Evolutionary conservation across 495 filamentous ascomycete genomes (phyloP), one percentile per base, ranked within the genome.

Genomic region (Podospora australis): DNA sequence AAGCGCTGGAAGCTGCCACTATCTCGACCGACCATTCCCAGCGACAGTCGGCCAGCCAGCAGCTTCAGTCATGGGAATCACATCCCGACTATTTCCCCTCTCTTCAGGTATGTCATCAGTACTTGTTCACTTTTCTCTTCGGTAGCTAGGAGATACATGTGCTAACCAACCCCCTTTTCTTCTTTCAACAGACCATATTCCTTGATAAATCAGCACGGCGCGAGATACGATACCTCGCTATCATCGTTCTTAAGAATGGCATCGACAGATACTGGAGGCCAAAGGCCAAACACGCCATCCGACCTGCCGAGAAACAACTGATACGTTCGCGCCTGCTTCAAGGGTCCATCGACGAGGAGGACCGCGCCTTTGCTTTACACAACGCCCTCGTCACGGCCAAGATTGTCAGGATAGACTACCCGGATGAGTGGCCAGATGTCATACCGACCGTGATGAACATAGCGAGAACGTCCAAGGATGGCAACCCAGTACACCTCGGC

Each of bases 161-260:
- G 20, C 20, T 55, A 43, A 44, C 44, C 25, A 0, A n/a, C 22
- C 9, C 29, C 20, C 24, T 22, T 24, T 23, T 16, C 17, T 30
- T 22, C 14, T 43, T 9, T 6, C 29, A 22, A 10, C 36, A 94
- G 84, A 78, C 83, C 46, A 76, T 84, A 6, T 96, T 88, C 60
- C 68, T 95, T 39, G 86, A 96, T 65, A 80, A 81, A 35, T 76
- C 76, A 4, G 70, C 90, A 1, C 87, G 88, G 9, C 57, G 74
- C 11, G 82, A 90, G 55, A 75, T 88, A 34, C 84, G 92, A 42
- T 87, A 92, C 62, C 78, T 95, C n/a, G 81, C 89, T 14, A 81
- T 96, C 42, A 96, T 96, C 50, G 87, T 94, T 59, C 70, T 98
- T 45, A 96, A 96, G 63, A 95, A 96, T 64, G 92, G 88, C 21